phyloP scores from a whole-genome alignment of 2,329 filamentous ascomycete genomes.

The Coniochaeta sp. region DNA sequence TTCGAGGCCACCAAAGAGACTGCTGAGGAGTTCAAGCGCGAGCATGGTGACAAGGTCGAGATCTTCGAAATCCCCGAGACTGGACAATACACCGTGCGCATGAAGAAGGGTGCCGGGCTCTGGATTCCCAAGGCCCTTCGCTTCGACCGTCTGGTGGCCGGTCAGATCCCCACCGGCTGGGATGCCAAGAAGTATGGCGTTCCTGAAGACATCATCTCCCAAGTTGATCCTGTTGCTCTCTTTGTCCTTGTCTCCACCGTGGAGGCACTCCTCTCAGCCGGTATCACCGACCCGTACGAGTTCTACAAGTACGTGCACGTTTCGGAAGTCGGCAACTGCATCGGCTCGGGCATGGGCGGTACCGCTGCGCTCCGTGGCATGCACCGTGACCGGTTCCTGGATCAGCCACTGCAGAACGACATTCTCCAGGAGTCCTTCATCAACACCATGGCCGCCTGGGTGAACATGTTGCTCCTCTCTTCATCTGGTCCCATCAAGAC shows the following conservation, averaged over 20 bases:
- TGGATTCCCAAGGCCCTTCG: conserved; percentile 95
- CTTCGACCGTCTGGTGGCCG: conserved; percentile 95
- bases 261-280: conserved; percentile 81
- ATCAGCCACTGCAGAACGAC: conserved; percentile 96
- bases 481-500: conserved; percentile 98
- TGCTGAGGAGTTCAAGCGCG: conserved; percentile 91
- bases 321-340: conserved; percentile 95
- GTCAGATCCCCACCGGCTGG: conserved; percentile 96
- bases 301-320: conserved; percentile 99
- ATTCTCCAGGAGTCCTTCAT: conserved; percentile 99
- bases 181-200: conserved; percentile 94
- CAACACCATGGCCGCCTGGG: conserved; percentile 99
- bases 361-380: conserved; percentile 87
- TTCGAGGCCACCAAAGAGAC: conserved; percentile 98
- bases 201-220: conserved; percentile 93
- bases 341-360: conserved; percentile 97
- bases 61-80: conserved; percentile 92
- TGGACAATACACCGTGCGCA: conserved; percentile 86
- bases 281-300: conserved; percentile 98
- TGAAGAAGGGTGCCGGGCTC: conserved; percentile 92
- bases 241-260: conserved; percentile 92
- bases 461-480: conserved; percentile 97
- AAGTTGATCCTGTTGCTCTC: conserved; percentile 93
- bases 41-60: conserved; percentile 96
- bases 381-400: conserved; percentile 96